Evolutionary conservation across 495 filamentous ascomycete genomes (phyloP), one percentile per base, ranked within the genome.

Genomic region (Penicillium flavigenum): DNA sequence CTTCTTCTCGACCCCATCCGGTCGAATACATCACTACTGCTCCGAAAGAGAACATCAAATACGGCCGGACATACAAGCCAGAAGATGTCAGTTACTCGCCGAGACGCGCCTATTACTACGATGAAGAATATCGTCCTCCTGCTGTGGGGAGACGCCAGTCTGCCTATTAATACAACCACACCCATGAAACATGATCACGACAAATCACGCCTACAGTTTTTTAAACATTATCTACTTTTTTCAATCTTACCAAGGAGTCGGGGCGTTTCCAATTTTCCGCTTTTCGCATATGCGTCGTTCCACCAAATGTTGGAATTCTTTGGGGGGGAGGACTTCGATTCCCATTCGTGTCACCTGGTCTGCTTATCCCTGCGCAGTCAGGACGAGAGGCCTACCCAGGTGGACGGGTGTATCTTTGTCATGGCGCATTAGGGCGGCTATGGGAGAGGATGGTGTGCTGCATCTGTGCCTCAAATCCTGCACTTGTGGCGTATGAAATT

Each of bases 91-190:
- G 10, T 47, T 38, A 51, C 12, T 57, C 59, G 8, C 54, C 60
- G 1, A 51, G 49, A n/a, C 60, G 57, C 36, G n/a, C 51, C 24
- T 52, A 34, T 29, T 56, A 58, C 50, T 63, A 61, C 46, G 63
- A 61, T n/a, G 66, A 68, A 0, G 56, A 66, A 5, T 51, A 57
- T 26, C 67, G 59, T 39, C 58, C 62, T 57, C 54, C 60, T n/a
- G 42, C 55, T n/a, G 36, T 55, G 3, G 56, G 56, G 38, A 56
- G 72, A 62, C 70, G 68, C 2, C 64, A 70, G 42, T 68, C 68
- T 3, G 51, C 70, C 38, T 64, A 54, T 36, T 55, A 45, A 39
- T 47, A 45, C 20, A 50, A 61, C 11, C 41, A 42, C 29, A 53
- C 11, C 49, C 49, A 52, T 22, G 49, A 52, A 53, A 43, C 6